Conservation (phyloP, 192 early-diverging fungal species). For the Backusella sp. region DNA sequence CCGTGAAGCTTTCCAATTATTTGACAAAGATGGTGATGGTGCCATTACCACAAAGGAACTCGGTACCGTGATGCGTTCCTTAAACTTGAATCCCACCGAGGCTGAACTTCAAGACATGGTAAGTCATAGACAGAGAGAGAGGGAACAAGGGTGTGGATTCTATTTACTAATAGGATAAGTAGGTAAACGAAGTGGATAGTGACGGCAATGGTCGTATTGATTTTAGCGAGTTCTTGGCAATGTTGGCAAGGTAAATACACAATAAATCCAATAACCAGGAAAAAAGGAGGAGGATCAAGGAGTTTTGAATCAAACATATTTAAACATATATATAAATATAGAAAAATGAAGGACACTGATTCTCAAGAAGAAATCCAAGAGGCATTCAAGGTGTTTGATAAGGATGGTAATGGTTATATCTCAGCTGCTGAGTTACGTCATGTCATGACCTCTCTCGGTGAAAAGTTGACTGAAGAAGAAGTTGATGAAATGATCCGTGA, state of each 20-base stretch:
- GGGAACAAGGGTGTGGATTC: neutral
- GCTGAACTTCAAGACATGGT: conserved; percentile 89
- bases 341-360: conserved; percentile 80
- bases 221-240: conserved; percentile 91
- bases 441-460: conserved; percentile 84
- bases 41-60: conserved; percentile 90
- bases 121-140: neutral
- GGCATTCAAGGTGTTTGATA: conserved; percentile 95
- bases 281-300: neutral
- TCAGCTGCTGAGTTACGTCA: conserved; percentile 83
- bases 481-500: conserved; percentile 66
- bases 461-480: conserved; percentile 47
- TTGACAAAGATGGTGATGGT: conserved; percentile 95
- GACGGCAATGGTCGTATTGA: conserved; percentile 94
- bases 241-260: conserved; percentile 72
- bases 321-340: conserved; percentile 3
- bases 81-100: conserved; percentile 92
- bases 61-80: conserved; percentile 87
- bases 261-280: neutral
- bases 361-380: conserved; percentile 88
- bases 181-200: conserved; percentile 89
- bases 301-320: neutral
- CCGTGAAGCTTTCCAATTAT: conserved; percentile 79
- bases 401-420: conserved; percentile 89
- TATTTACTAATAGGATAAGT: neutral